Evolutionary conservation across 2,329 filamentous ascomycete species (phyloP), one percentile per base, ranked within the genome.

Genomic region (Botrytis sinoallii): DNA sequence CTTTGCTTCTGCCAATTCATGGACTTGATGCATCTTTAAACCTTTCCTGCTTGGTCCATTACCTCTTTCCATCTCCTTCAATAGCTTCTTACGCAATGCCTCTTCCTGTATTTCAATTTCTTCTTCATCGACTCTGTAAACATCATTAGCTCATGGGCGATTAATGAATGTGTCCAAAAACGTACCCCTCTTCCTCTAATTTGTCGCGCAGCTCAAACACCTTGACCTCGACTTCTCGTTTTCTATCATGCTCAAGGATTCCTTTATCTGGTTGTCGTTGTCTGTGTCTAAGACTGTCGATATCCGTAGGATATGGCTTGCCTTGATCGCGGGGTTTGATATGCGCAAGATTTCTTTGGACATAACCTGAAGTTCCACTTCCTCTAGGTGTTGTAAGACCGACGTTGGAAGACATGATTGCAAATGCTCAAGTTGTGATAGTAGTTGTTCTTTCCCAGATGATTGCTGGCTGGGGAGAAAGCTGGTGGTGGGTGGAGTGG

Each of bases 1-100:
- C 88, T 99, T 99, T 75, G 95, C 96, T 80, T 96, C 93, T 29
- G 96, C 96, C 82, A 97, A 87, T 84, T 98, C 96, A 85, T 99
- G 96, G 32, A 98, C 94, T 84, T 98, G 94, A 83, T 98, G 94
- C 77, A 91, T 87, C 84, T 98, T 99, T 76, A 98, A 87, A 16
- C 89, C 87, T 78, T 85, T 88, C 71, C 81, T 84, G 73, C 83
- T 81, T n/a, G 74, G 70, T 80, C 83, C 38, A 76, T 81, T 32
- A 78, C 81, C 71, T 80, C 82, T 76, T 80, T 83, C 84, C 55
- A 82, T 82, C 46, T 81, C 79, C 35, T 78, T 85, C 70, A 85
- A 83, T 55, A 97, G 85, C 79, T 89, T 89, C 79, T 87, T 86
- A 42, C 93, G 85, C 71, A 96, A 82, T 1, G 77, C 88, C 76